Evolutionary conservation across 2,329 filamentous ascomycete species (phyloP), one percentile per base, ranked within the genome.

Genomic region (Acarospora socialis): DNA sequence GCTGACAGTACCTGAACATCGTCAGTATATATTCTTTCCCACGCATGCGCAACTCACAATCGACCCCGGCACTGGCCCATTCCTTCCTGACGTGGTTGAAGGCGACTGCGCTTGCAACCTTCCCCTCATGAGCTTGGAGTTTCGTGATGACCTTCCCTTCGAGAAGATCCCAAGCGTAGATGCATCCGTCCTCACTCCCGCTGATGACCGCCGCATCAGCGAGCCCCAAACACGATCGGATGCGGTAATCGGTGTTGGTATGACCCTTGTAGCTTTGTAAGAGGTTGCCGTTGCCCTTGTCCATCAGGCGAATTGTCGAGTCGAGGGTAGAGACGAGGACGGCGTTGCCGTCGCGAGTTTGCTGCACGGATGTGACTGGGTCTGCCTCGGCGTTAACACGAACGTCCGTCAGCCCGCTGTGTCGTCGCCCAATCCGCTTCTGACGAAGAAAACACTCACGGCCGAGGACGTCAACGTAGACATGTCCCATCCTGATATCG

Each of bases 91-190:
- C 14, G 14, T 58, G 54, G 43, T 60, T 61, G 55, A 56, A 61
- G n/a, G 56, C 51, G 29, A 62, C 57, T 39, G 54, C 57, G 39
- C 57, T 60, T 4, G 59, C 57, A 7, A 52, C 57, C 39, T 56
- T 59, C n/a, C 59, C 53, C 5, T 49, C 47, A 14, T 48, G 42
- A 3, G 54, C 57, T 26, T 50, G 44, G 9, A 93, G 56, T 42
- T 62, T 71, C 19, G 78, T 71, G 36, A 72, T 62, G 30, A 80
- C 51, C 33, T 74, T 69, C 1, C 82, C 86, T 4, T 68, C 77
- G 33, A 93, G 52, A 13, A 92, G 59, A 57, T 94, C 84, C 87
- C 87, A 95, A 2, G 73, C 81, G 60, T 77, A 76, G 5, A 84
- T 56, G 46, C 65, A 64, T 2, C 79, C 80, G 38, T 77, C 64